Evolutionary conservation across 2,329 filamentous ascomycete genomes (phyloP).

Genomic region (Talaromyces islandicus): DNA sequence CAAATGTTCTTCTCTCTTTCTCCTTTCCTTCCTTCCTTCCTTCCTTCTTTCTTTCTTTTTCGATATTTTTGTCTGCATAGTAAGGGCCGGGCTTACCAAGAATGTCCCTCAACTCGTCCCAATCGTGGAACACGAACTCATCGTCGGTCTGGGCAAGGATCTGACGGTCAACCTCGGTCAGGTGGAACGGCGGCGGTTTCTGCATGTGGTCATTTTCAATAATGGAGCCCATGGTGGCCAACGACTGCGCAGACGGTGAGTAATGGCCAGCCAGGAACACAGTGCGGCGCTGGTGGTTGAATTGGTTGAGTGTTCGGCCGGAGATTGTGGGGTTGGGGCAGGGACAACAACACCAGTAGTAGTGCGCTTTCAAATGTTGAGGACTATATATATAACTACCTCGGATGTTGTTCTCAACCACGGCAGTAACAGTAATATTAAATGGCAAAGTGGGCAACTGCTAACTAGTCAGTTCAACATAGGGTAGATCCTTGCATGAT

Average conservation of each 20-base stretch:
- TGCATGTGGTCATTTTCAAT: slow-evolving; percentile 1
- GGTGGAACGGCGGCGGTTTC: slow-evolving; percentile 35
- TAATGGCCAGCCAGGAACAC: background rate
- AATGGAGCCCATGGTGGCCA: slow-evolving; percentile 8
- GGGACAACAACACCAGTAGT: background rate
- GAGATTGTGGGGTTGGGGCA: background rate
- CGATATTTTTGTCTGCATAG: no score
- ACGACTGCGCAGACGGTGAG: background rate
- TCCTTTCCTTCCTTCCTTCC: no score
- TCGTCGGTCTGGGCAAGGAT: slow-evolving; percentile 48
- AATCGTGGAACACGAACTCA: slow-evolving; percentile 47
- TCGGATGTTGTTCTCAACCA: background rate
- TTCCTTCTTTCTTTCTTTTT: no score
- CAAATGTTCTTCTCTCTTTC: no score
- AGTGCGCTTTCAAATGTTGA: background rate
- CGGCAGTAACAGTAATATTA: background rate
- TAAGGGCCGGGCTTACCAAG: slow-evolving; percentile 37
- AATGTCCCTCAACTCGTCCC: slow-evolving; percentile 47
- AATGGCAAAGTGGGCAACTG: no score
- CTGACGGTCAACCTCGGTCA: slow-evolving; percentile 45
- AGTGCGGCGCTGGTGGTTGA: background rate
- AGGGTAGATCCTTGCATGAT: background rate
- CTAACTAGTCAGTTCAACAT: background rate
- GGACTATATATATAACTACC: background rate
- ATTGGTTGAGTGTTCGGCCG: background rate